phyloP scores from a whole-genome alignment of 306 rosid genomes.

The Castanopsis chinensis region DNA sequence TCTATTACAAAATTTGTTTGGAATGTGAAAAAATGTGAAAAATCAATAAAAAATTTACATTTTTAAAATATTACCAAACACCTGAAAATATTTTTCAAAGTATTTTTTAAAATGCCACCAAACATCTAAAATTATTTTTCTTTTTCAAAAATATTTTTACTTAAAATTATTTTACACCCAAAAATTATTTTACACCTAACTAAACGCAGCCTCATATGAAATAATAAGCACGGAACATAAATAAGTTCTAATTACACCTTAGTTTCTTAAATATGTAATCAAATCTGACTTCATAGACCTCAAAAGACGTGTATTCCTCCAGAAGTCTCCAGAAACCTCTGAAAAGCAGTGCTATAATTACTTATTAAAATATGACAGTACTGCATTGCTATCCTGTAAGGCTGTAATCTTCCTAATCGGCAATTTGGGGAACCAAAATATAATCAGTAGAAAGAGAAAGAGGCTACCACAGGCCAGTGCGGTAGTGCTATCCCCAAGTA shows the following conservation, averaged over 20 bases:
- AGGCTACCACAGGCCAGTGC: neutral
- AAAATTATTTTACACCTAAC: too few relatives aligned
- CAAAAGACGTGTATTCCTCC: slow-evolving; percentile 56
- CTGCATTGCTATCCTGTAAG: slow-evolving; percentile 96
- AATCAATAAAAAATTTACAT: too few relatives aligned
- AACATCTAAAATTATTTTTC: too few relatives aligned
- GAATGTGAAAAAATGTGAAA: too few relatives aligned
- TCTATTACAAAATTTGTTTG: too few relatives aligned
- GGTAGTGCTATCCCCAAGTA: neutral
- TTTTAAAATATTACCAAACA: too few relatives aligned
- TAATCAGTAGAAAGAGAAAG: neutral
- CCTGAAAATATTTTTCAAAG: too few relatives aligned
- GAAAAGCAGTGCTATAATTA: slow-evolving; percentile 70
- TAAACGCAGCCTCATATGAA: too few relatives aligned
- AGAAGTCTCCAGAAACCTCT: slow-evolving; percentile 71
- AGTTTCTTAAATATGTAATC: slow-evolving; percentile 86
- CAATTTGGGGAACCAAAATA: slow-evolving; percentile 7
- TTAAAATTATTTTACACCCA: too few relatives aligned
- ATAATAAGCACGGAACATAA: neutral
- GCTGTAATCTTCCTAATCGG: slow-evolving; percentile 94
- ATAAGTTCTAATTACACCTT: slow-evolving; percentile 39
- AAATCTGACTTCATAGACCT: slow-evolving; percentile 79
- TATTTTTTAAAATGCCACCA: too few relatives aligned
- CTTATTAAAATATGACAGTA: slow-evolving; percentile 79
- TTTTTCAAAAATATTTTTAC: too few relatives aligned